Base-by-base conservation (phyloP, 2,329 filamentous ascomycete genomes). In the Grosmannia serpens region DNA sequence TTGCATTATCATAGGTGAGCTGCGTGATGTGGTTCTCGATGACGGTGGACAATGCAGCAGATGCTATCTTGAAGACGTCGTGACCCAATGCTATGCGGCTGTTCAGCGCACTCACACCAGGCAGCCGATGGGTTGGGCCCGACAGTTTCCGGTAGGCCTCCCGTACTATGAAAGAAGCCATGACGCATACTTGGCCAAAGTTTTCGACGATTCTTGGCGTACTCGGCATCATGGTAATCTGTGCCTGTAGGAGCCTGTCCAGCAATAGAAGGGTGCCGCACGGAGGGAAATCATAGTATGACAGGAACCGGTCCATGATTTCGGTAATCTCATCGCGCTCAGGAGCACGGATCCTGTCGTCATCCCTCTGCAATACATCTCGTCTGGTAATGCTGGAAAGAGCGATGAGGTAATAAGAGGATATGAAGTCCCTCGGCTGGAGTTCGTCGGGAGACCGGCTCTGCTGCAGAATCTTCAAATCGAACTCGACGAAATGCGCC, bases 21-120 rank as follows among this genome's bases (percentile, higher is more conserved):
- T 73, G 73, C 11, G 79, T 82, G 49, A 80, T 74, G 58, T 78
- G 76, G 63, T 81, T 84, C 33, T 83, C 80, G 50, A 84, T 75
- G 58, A 79, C 73, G 4, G 64, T 63, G 4, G 71, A 70, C 20
- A 85, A 64, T 5, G 73, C 73, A 7, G 64, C 64, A 1, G 77
- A 75, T 44, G 77, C 70, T 13, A 69, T 62, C 22, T 67, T 66
- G 64, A 78, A 83, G 31, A 77, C 71, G 2, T 69, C 62, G 57
- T 79, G 58, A 63, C 69, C 59, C 41, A 64, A 47, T 9, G 55
- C 24, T 1, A 67, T 53, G 24, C 60, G 63, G 26, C 56, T 56
- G 41, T 60, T 60, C 22, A 61, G 51, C 29, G 24, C 41, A 3
- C 61, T 60, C 10, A 26, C 53, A 11, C 27, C 55, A 57, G 17